Percentiles rank a stretch among this genome's conserved stretches.
These are phyloP conservation scores for Amaranthus palmeri DNA, from an alignment of 148 eudicot genomes.

Conservation along the genomic window DNA sequence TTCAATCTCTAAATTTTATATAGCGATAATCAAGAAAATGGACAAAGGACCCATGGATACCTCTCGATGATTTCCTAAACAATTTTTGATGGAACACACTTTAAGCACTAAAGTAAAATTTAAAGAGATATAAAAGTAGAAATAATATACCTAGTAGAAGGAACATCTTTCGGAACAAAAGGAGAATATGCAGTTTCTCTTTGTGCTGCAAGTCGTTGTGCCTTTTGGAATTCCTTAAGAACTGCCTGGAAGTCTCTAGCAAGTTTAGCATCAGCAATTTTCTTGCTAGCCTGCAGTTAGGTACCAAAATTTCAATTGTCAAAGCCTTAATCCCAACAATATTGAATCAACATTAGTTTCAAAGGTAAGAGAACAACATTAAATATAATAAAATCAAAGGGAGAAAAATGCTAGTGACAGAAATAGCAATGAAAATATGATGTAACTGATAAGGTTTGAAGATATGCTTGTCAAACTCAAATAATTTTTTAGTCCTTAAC, in stretches of 20 bases:
- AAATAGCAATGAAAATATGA: too few relatives aligned
- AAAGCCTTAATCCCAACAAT: not conserved
- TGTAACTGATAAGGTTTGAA: too few relatives aligned
- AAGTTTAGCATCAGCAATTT: constrained; percentile 81
- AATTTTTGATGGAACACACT: not conserved
- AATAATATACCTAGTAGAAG: constrained; percentile 46
- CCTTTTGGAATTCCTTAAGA: constrained; percentile 80
- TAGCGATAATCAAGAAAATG: not conserved
- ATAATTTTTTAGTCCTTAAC: too few relatives aligned
- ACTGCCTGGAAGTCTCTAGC: constrained; percentile 84
- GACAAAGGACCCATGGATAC: not conserved
- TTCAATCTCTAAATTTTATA: not conserved
- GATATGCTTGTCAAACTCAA: too few relatives aligned
- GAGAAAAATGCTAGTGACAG: too few relatives aligned
- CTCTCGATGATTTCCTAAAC: not conserved
- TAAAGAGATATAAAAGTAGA: not conserved
- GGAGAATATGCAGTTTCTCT: constrained; percentile 84
- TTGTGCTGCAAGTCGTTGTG: constrained; percentile 85
- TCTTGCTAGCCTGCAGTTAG: constrained; percentile 60
- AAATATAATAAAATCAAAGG: not conserved
- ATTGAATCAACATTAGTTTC: not conserved
- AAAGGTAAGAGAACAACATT: not conserved
- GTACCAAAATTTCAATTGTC: not conserved
- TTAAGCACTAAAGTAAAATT: not conserved
- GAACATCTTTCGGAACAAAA: constrained; percentile 54